Base-by-base conservation (phyloP, 176 grass and related monocot species). In the Tillandsia fasciculata region DNA sequence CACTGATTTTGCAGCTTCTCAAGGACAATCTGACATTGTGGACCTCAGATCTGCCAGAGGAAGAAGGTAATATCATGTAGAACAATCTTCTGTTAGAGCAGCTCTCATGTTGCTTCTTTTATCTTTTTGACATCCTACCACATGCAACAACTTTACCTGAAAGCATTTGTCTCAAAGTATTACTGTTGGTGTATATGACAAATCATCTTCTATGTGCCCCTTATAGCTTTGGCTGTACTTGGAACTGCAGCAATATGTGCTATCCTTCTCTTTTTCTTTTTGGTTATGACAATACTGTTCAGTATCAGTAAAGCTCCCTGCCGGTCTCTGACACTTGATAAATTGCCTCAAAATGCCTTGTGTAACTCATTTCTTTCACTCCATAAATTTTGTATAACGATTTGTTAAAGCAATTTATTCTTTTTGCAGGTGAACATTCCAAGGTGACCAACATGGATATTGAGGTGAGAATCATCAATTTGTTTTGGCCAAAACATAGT, bases 11-110 rank as follows among this genome's bases (percentile, higher is more conserved):
- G 72, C 72, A 52, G n/a, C 72, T 74, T 74, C 28, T 74, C 8
- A 65, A 59, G 47, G 72, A 74, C 12, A 74, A 74, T 20, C 72
- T 74, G 14, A 27, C 48, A 15, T 53, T 74, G 48, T 74, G 72
- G 72, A 52, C 72, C 17, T 65, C 72, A 64, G 70, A 72, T 52
- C 51, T 72, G 28, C 53, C 70, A 20, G 72, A 74, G 61, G 72
- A 74, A 50, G 58, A 59, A 74, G 72, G 72, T 74, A 74, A 53
- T 65, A 65, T 61, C n/a, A 61, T 18, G 9, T 61, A n/a, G 56
- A 61, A 61, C 11, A 9, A 18, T 61, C 56, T 18, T 10, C 56
- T 9, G 10, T 61, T 61, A 18, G 1, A 18, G 15, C 9, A 61
- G 56, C 33, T 42, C 33, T 42, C 33, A 42, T 42, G 33, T 42